Evolutionary conservation across 495 filamentous ascomycete species (phyloP), one percentile per base, ranked within the genome.

Genomic region (Penicillium longicatenatum): DNA sequence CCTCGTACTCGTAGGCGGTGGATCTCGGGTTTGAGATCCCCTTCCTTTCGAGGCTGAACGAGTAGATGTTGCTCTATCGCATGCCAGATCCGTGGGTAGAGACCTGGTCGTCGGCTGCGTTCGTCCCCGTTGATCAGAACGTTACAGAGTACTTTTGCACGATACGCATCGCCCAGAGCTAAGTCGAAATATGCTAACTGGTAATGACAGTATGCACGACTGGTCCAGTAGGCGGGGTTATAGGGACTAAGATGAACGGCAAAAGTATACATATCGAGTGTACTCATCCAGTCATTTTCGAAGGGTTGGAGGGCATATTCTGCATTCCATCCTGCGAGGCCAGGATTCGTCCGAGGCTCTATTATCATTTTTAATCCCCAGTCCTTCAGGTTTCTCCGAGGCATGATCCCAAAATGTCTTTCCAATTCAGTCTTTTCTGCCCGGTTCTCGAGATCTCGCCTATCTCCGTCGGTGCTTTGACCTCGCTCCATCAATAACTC

Each of bases 91-190:
- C 59, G 55, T 8, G 54, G 35, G 49, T 75, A 68, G 8, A 76
- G 57, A 3, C 70, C 70, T 2, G 64, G 58, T 22, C 58, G 62
- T 16, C 46, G 52, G 37, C 58, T 60, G n/a, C 63, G 62, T 29
- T 61, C 31, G 9, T 20, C 17, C 6, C 39, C 20, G n/a, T 69
- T 60, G 19, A 48, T 22, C 9, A 76, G 48, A 6, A 70, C 60
- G 21, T 76, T 67, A 33, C 65, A 70, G 4, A 96, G 79, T 29
- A 95, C 79, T 4, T 93, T 79, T 7, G 90, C 89, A 52, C 88
- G 85, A 70, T 96, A 94, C 12, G 89, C 89, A 67, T 94, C 92
- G 24, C 89, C 89, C 33, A 87, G 84, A 9, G 89, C 90, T 12
- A 96, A 80, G 63, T 97, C 92, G 10, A 89, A 93, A 67, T 90